Percentiles rank a stretch among this genome's conserved stretches.
phyloP scores from a whole-genome alignment of 257 asterid genomes.

The Vinca minor region DNA sequence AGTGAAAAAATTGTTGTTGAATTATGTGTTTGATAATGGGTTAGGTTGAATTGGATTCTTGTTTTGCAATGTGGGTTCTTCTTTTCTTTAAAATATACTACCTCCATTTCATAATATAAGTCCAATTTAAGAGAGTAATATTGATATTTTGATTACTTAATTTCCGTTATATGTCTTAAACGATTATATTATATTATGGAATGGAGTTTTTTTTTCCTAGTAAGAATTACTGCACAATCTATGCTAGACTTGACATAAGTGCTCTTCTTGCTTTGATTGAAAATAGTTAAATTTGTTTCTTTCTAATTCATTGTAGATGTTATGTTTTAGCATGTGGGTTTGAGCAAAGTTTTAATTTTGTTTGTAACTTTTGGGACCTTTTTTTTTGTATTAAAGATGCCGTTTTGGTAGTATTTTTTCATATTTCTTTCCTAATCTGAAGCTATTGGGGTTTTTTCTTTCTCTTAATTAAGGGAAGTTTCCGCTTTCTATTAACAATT shows the following conservation, averaged over 20 bases:
- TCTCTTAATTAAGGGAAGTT: neutral
- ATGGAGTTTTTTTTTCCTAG: too few species aligned
- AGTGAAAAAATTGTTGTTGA: neutral
- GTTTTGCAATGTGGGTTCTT: conserved; percentile 1
- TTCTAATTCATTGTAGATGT: neutral
- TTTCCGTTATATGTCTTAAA: too few species aligned
- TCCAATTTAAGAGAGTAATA: too few species aligned
- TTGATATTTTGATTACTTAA: too few species aligned
- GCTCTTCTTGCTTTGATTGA: neutral
- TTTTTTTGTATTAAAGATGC: neutral
- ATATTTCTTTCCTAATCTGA: neutral
- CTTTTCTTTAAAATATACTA: too few species aligned
- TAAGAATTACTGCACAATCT: too few species aligned
- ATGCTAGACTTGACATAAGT: too few species aligned
- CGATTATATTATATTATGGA: too few species aligned
- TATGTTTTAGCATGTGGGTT: neutral
- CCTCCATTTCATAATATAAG: too few species aligned
- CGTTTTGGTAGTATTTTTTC: neutral
- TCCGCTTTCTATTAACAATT: neutral
- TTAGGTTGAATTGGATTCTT: conserved; percentile 2
- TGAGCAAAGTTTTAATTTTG: neutral
- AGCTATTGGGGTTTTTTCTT: neutral
- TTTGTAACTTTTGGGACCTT: neutral
- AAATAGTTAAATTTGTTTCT: neutral
- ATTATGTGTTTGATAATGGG: neutral